phyloP scores from a whole-genome alignment of 2,329 filamentous ascomycete genomes.

The Colletotrichum sp. region DNA sequence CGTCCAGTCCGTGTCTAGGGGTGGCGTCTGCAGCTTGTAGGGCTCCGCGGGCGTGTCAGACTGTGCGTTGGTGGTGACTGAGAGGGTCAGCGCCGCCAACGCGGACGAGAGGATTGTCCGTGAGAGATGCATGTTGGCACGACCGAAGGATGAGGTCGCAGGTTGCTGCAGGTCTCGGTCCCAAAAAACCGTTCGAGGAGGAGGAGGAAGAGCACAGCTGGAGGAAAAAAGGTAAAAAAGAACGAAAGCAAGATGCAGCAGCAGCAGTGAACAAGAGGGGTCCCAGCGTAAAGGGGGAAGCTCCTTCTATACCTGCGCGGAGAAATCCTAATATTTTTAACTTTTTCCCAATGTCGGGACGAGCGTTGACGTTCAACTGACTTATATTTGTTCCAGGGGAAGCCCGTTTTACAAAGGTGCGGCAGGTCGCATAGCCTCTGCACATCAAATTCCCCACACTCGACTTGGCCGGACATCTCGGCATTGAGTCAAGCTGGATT shows the following conservation, averaged over 20 bases:
- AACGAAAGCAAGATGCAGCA: not conserved
- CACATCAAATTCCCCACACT: constrained; percentile 6
- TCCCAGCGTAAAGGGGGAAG: not conserved
- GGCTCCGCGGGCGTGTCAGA: constrained; percentile 20
- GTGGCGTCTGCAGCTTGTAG: constrained; percentile 43
- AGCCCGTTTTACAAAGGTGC: not conserved
- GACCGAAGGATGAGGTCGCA: not conserved
- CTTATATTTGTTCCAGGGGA: not conserved
- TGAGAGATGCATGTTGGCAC: constrained; percentile 9
- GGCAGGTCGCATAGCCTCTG: not conserved
- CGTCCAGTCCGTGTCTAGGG: constrained; percentile 58
- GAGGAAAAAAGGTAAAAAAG: not conserved
- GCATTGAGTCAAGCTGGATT: constrained; percentile 11
- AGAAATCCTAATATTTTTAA: not conserved
- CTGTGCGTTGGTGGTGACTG: not conserved
- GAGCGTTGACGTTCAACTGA: constrained; percentile 13
- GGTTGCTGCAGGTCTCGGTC: not conserved
- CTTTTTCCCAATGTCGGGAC: constrained; percentile 4
- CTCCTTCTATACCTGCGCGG: constrained; percentile 9
- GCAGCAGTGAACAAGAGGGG: constrained; percentile 14
- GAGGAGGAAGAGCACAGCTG: not conserved
- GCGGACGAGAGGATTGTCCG: not conserved
- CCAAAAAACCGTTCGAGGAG: not conserved
- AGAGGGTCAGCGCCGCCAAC: not conserved
- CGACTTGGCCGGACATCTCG: constrained; percentile 4